Conservation (phyloP, 768 basidiomycete species). For the Paxillus rubicundulus region DNA sequence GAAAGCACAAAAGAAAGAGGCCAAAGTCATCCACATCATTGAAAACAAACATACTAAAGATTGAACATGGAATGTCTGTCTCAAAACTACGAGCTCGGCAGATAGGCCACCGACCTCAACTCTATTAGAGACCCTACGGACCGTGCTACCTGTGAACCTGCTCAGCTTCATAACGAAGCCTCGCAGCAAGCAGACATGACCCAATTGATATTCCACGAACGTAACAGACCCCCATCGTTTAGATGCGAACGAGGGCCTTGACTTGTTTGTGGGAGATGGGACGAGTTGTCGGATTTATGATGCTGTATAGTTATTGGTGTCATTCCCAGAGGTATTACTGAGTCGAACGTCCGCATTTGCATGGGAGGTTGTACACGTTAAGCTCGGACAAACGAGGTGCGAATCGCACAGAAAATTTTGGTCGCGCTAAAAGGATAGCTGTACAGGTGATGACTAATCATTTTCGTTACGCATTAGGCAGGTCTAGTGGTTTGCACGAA, state of each 20-base stretch:
- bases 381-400: not conserved
- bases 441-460: conserved; percentile 22
- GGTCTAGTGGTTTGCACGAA: conserved; percentile 25
- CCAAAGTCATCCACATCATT: not conserved
- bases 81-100: conserved; percentile 63
- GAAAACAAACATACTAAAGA: not conserved
- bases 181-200: conserved; percentile 41
- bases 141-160: conserved; percentile 43
- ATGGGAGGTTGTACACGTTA: not conserved
- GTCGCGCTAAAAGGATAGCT: not conserved
- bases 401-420: not conserved
- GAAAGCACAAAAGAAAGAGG: not conserved
- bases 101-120: conserved; percentile 49
- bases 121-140: conserved; percentile 53
- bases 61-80: conserved; percentile 45
- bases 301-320: not conserved
- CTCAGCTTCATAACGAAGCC: conserved; percentile 56
- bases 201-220: conserved; percentile 62
- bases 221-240: conserved; percentile 64
- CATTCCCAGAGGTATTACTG: too few relatives aligned
- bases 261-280: conserved; percentile 47
- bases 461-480: conserved; percentile 25
- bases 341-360: not conserved
- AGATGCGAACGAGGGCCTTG: conserved; percentile 53
- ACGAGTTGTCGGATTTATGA: not conserved